A percentile compares a stretch with the other conserved stretches of the same genome.
These are phyloP conservation scores for Knufia petricola DNA, from an alignment of 2,329 filamentous ascomycete species.

Conservation along the genomic window DNA sequence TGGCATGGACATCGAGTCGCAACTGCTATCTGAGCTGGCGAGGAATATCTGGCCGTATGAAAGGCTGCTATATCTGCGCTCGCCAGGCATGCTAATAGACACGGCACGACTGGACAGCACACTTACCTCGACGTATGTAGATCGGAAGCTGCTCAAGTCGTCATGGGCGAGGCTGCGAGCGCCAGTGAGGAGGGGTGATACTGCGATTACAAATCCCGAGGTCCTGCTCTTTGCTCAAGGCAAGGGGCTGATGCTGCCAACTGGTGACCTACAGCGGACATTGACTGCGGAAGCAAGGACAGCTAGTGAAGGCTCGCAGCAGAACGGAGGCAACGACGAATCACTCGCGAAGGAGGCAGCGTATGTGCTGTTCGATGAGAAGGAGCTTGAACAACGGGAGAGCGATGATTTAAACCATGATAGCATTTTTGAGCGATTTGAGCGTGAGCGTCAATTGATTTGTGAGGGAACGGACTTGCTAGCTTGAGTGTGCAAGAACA, in stretches of 20 bases:
- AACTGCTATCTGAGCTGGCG: constrained; percentile 21
- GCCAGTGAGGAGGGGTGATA: constrained; percentile 6
- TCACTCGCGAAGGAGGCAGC: constrained; percentile 9
- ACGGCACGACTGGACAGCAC: constrained; percentile 30
- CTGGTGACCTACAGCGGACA: constrained; percentile 13
- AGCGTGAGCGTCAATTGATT: constrained; percentile 16
- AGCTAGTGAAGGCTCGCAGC: background rate
- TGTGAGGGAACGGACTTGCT: constrained; percentile 6
- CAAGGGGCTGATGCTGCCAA: constrained; percentile 16
- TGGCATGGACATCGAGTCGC: constrained; percentile 9
- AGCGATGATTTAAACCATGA: background rate
- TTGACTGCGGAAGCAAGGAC: constrained; percentile 9
- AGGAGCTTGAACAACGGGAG: constrained; percentile 4
- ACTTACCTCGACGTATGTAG: constrained; percentile 19
- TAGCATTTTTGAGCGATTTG: constrained; percentile 9
- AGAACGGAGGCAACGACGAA: constrained; percentile 7
- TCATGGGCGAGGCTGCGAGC: constrained; percentile 15
- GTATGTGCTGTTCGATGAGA: constrained; percentile 19
- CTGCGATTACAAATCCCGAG: constrained; percentile 17
- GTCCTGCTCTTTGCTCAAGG: constrained; percentile 14
- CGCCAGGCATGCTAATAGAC: constrained; percentile 33
- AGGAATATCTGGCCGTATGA: constrained; percentile 28
- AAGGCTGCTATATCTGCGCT: constrained; percentile 34
- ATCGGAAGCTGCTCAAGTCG: constrained; percentile 6
- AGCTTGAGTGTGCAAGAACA: background rate